These are phyloP conservation scores for Elymus sibiricus DNA, from an alignment of 176 grass and related monocot species.

Conservation along the genomic window DNA sequence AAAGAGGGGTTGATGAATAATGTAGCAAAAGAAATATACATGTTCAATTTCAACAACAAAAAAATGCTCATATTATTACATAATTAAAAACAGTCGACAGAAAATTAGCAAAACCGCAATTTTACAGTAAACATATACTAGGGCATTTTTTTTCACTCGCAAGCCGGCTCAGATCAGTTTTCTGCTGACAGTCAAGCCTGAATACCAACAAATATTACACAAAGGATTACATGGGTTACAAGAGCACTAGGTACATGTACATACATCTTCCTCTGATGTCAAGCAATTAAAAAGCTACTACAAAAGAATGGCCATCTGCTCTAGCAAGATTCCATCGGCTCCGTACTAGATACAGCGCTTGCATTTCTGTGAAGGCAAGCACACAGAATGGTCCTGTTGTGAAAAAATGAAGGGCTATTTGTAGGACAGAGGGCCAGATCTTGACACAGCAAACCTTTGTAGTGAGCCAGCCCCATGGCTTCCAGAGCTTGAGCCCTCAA, in stretches of 20 bases:
- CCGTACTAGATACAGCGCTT: neutral
- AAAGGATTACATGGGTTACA: constrained; percentile 29
- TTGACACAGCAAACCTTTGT: constrained; percentile 71
- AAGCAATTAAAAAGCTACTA: neutral
- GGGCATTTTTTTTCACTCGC: neutral
- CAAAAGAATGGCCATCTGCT: neutral
- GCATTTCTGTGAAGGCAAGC: neutral
- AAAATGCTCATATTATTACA: too few relatives aligned
- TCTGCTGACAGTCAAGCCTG: neutral
- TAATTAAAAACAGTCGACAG: neutral
- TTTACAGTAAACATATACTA: constrained; percentile 19
- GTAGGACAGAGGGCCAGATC: constrained; percentile 87
- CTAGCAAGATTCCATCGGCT: neutral
- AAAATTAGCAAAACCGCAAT: neutral
- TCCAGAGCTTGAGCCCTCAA: constrained; percentile 76
- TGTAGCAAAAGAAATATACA: too few relatives aligned
- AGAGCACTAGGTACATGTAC: neutral
- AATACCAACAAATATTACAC: neutral
- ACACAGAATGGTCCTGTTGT: neutral
- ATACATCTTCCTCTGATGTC: constrained; percentile 6
- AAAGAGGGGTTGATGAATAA: too few relatives aligned
- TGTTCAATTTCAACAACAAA: too few relatives aligned
- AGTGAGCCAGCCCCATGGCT: constrained; percentile 57
- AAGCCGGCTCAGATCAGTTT: constrained; percentile 17
- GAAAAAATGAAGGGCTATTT: constrained; percentile 34